Base-by-base conservation (phyloP, 2,329 filamentous ascomycete species). In the Hirsutella minnesotensis region DNA sequence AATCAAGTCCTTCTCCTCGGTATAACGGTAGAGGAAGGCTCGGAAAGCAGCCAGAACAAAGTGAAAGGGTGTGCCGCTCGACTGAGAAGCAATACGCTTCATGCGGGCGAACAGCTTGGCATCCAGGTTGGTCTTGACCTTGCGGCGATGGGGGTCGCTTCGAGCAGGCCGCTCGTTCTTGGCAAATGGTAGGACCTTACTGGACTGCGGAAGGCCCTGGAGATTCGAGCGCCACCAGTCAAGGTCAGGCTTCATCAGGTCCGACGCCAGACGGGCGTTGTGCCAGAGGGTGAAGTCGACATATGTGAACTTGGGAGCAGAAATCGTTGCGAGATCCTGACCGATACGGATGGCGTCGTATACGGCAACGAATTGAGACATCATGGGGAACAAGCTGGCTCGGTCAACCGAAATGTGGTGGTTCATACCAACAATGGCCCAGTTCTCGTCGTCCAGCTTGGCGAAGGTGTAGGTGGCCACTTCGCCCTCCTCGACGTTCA, bases 201-300 rank as follows among this genome's bases (percentile, higher is more conserved):
- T 50, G 18, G 46, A 44, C 37, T 47, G 46, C 5, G 51, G 49
- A 2, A 49, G 38, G 5, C 45, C 51, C 31, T 49, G n/a, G 9
- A 53, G 47, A 16, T 44, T 49, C 12, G 45, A 39, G 40, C 45
- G 46, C 52, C 52, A 54, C 50, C 50, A 54, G 41, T 52, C 50
- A 9, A 53, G 47, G n/a, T 52, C 47, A 21, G 49, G 51, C 40
- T 48, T 47, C 51, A 53, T 52, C 12, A 49, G 33, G 22, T 53
- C 48, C 2, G 52, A 52, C 3, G 46, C 46, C 8, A 53, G 47
- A 33, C 51, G 50, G 13, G 50, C 50, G 27, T 54, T 53, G 48
- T 54, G 52, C 52, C 52, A 54, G 8, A 52, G 46, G 10, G 49
- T 53, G 31, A 54, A 54, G 45, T 54, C 51, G 38, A 49, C 47